Percentiles rank a stretch among this genome's conserved stretches.
Evolutionary conservation across 2,329 filamentous ascomycete species (phyloP).

Genomic region (Epicoccum nigrum): DNA sequence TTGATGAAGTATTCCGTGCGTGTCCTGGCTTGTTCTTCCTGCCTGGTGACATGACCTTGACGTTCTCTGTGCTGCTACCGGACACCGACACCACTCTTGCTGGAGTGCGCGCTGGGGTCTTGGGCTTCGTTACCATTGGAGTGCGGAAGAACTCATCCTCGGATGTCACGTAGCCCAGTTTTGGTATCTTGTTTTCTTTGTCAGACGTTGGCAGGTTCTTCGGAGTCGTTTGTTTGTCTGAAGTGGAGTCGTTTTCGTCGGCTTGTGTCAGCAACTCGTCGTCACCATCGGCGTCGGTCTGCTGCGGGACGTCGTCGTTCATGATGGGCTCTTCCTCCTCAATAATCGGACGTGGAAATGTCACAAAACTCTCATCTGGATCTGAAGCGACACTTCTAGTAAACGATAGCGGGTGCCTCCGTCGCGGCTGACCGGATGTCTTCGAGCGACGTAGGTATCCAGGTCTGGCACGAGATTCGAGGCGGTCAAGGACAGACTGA

Average conservation of each 20-base stretch:
- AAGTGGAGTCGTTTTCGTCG: constrained; percentile 52
- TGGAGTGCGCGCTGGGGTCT: constrained; percentile 35
- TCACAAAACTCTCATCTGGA: constrained; percentile 53
- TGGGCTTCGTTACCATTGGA: constrained; percentile 43
- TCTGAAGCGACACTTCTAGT: constrained; percentile 64
- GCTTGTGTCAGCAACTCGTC: constrained; percentile 85
- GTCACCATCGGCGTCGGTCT: constrained; percentile 86
- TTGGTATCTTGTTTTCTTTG: constrained; percentile 36
- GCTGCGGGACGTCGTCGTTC: constrained; percentile 57
- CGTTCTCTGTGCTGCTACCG: constrained; percentile 40
- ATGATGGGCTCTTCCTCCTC: constrained; percentile 54
- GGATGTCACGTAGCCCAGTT: constrained; percentile 42
- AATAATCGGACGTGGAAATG: constrained; percentile 45
- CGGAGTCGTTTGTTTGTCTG: constrained; percentile 30
- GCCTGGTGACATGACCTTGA: constrained; percentile 39
- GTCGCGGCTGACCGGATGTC: constrained; percentile 42
- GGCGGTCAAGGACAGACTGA: constrained; percentile 61
- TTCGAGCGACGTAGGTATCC: constrained; percentile 58
- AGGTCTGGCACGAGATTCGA: constrained; percentile 61
- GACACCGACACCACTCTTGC: constrained; percentile 34
- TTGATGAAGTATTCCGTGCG: constrained; percentile 76
- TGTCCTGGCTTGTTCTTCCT: constrained; percentile 57
- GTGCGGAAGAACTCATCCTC: constrained; percentile 54
- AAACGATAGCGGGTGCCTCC: constrained; percentile 58
- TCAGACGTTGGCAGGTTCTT: constrained; percentile 23